These are phyloP conservation scores for Akanthomyces uredinophilus DNA, from an alignment of 2,329 filamentous ascomycete genomes.

Conservation along the genomic window DNA sequence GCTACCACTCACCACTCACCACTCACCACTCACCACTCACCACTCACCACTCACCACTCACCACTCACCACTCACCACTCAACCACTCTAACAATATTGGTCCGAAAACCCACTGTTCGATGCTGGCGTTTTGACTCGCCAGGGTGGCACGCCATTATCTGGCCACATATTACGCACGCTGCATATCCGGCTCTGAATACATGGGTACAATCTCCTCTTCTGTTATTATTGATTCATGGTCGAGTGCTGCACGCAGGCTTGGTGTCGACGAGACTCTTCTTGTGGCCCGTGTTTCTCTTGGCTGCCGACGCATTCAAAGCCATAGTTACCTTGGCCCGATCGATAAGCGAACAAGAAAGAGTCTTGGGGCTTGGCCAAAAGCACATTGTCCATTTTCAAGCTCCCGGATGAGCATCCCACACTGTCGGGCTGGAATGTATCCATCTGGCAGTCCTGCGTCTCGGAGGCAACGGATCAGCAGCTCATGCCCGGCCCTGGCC, in stretches of 20 bases:
- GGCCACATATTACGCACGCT: conserved; percentile 7
- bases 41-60: too few species aligned
- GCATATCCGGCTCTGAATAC: not conserved
- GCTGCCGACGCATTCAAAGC: not conserved
- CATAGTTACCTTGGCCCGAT: not conserved
- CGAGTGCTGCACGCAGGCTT: not conserved
- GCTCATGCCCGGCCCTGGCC: not conserved
- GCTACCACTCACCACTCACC: too few species aligned
- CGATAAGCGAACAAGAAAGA: not conserved
- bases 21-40: too few species aligned
- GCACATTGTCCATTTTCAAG: not conserved
- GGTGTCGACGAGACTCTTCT: not conserved
- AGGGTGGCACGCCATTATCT: not conserved
- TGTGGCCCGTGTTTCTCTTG: not conserved
- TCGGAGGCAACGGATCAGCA: not conserved
- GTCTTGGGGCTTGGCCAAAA: not conserved
- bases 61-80: too few species aligned
- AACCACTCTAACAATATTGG: not conserved
- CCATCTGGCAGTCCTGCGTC: not conserved
- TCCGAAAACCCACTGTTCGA: conserved; percentile 3
- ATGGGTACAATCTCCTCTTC: not conserved
- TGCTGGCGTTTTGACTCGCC: conserved; percentile 2
- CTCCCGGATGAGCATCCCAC: not conserved
- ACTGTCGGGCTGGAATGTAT: not conserved
- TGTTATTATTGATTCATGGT: not conserved